These are phyloP conservation scores for Pouteria campechiana DNA, from an alignment of 179 eudicot genomes.

Conservation along the genomic window DNA sequence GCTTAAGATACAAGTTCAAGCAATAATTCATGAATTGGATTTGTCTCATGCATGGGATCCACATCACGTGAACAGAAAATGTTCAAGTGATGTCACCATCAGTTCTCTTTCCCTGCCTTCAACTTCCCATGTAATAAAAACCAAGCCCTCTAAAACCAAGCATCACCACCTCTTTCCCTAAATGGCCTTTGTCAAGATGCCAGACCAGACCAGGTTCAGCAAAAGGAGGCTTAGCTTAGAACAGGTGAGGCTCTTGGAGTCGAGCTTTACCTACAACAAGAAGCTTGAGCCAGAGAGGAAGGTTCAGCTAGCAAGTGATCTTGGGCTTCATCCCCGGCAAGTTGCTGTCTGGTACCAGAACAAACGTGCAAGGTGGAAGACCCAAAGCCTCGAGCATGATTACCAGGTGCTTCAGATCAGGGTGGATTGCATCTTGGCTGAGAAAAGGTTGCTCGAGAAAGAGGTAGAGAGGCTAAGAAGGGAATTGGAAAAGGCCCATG, in stretches of 20 bases:
- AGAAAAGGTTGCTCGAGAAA: conserved; percentile 23
- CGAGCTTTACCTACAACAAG: conserved; percentile 22
- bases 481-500: conserved; percentile 17
- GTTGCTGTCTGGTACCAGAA: conserved; percentile 48
- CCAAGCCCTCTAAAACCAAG: too few relatives aligned
- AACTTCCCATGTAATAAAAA: too few relatives aligned
- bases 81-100: too few relatives aligned
- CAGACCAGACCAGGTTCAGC: too few relatives aligned
- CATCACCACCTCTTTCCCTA: too few relatives aligned
- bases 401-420: conserved; percentile 16
- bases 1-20: too few relatives aligned
- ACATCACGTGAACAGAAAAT: too few relatives aligned
- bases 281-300: conserved; percentile 35
- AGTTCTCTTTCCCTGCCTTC: too few relatives aligned
- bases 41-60: too few relatives aligned
- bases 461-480: conserved; percentile 22
- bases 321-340: conserved; percentile 30
- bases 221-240: conserved; percentile 33
- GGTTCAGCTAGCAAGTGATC: conserved; percentile 22
- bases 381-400: conserved; percentile 34
- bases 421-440: conserved; percentile 19
- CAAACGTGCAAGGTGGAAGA: conserved; percentile 42
- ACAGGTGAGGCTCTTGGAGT: conserved; percentile 34
- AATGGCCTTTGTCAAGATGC: too few relatives aligned
- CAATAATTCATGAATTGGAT: too few relatives aligned